Evolutionary conservation across 2,329 filamentous ascomycete genomes (phyloP).

Genomic region (Plenodomus tracheiphilus): DNA sequence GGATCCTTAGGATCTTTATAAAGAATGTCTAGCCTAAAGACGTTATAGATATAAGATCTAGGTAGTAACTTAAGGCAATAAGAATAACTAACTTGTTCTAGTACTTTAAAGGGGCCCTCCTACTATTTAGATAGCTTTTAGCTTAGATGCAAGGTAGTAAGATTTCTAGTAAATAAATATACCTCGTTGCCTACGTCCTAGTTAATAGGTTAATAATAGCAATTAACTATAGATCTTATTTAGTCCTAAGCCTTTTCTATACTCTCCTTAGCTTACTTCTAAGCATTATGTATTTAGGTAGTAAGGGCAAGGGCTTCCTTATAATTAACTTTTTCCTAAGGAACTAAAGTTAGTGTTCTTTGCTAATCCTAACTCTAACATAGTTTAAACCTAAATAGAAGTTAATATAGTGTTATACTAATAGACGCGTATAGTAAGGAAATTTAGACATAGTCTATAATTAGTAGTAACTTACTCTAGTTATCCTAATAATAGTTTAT

Average conservation of each 20-base stretch:
- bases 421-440: background rate
- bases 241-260: background rate
- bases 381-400: background rate
- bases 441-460: background rate
- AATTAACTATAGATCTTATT: background rate
- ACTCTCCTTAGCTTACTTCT: background rate
- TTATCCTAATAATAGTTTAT: constrained; percentile 3
- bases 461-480: background rate
- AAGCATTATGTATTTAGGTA: background rate
- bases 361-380: background rate
- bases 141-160: background rate
- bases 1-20: constrained; percentile 1
- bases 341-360: background rate
- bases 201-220: background rate
- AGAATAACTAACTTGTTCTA: background rate
- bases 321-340: background rate
- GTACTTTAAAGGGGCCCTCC: background rate
- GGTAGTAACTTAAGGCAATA: background rate
- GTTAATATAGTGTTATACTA: background rate
- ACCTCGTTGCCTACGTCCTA: background rate
- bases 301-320: background rate
- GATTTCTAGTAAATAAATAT: background rate
- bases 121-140: background rate
- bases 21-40: background rate
- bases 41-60: background rate